Conservation (phyloP, 352 stramenopile genomes). For the Phytopythium chamaehyphon region DNA sequence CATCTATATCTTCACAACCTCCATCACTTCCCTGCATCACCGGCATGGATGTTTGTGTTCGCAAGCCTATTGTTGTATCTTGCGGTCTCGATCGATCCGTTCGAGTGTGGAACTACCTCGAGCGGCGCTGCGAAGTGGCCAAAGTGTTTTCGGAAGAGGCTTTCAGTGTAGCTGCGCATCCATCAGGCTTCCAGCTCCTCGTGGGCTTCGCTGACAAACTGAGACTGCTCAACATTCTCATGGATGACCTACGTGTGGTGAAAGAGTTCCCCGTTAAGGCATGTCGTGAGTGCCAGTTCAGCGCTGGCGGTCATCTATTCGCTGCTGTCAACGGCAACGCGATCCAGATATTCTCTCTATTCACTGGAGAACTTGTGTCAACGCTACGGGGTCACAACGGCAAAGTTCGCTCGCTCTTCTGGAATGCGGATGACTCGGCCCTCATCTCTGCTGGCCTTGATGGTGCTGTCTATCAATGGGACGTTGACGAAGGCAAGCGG, state of each 20-base stretch:
- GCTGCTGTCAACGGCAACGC: constrained; percentile 92
- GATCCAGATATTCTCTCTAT: constrained; percentile 91
- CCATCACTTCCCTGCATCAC: constrained; percentile 29
- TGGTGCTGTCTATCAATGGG: constrained; percentile 93
- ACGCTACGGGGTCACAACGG: constrained; percentile 92
- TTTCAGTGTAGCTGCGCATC: constrained; percentile 88
- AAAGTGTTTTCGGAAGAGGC: constrained; percentile 90
- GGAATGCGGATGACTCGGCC: constrained; percentile 82
- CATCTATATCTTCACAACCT: too few relatives aligned
- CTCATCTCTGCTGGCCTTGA: constrained; percentile 90
- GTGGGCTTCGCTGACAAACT: constrained; percentile 91
- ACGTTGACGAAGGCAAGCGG: constrained; percentile 89
- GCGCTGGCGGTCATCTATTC: constrained; percentile 90
- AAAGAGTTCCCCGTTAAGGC: constrained; percentile 85
- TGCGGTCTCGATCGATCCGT: constrained; percentile 87
- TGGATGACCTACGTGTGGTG: constrained; percentile 87
- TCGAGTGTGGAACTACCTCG: constrained; percentile 93
- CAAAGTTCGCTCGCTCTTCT: constrained; percentile 88
- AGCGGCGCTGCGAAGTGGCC: constrained; percentile 80
- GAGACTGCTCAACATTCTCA: constrained; percentile 88
- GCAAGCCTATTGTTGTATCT: constrained; percentile 90
- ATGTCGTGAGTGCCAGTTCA: constrained; percentile 81
- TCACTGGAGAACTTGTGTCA: constrained; percentile 87
- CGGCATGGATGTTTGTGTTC: constrained; percentile 90
- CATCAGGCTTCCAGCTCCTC: constrained; percentile 86